Evolutionary conservation across 805 yeast species (phyloP).

Genomic region (Ogataea chonburiensis): DNA sequence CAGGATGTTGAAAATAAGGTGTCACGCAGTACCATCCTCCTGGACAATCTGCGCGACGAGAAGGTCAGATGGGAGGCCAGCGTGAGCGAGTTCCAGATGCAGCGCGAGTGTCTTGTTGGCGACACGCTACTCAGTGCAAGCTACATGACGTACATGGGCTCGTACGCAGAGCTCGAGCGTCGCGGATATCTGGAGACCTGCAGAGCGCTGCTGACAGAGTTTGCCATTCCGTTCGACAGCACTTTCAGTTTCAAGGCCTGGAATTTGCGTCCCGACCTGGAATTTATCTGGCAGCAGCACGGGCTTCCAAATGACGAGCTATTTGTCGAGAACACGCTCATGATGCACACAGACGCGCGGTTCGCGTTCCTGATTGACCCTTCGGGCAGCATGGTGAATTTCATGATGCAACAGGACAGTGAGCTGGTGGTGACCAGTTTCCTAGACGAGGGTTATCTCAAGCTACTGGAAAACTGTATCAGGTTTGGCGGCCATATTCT

Average conservation of each 20-base stretch:
- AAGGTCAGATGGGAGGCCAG: conserved; percentile 71
- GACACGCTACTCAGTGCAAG: conserved; percentile 65
- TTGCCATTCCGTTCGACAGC: conserved; percentile 40
- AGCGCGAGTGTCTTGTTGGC: conserved; percentile 55
- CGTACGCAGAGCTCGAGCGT: conserved; percentile 38
- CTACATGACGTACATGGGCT: conserved; percentile 59
- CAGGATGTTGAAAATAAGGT: conserved; percentile 57
- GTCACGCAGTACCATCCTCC: conserved; percentile 55
- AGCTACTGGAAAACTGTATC: conserved; percentile 73
- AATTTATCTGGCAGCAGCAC: conserved; percentile 48
- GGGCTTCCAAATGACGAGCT: conserved; percentile 61
- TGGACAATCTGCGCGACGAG: conserved; percentile 66
- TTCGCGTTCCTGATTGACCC: conserved; percentile 77
- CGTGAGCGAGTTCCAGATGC: conserved; percentile 47
- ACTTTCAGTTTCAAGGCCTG: conserved; percentile 36
- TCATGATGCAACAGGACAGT: conserved; percentile 38
- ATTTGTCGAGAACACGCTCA: conserved; percentile 60
- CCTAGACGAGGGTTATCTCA: conserved; percentile 61
- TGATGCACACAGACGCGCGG: conserved; percentile 36
- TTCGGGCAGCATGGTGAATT: conserved; percentile 42
- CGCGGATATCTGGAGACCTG: conserved; percentile 21
- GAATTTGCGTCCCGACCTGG: conserved; percentile 41
- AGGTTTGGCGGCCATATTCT: conserved; percentile 78
- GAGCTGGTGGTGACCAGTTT: conserved; percentile 63
- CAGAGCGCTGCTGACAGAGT: conserved; percentile 31